Percentiles rank a stretch among this genome's conserved stretches.
Evolutionary conservation across 1,284 basidiomycete species (phyloP).

Genomic region (Boletus sp.): DNA sequence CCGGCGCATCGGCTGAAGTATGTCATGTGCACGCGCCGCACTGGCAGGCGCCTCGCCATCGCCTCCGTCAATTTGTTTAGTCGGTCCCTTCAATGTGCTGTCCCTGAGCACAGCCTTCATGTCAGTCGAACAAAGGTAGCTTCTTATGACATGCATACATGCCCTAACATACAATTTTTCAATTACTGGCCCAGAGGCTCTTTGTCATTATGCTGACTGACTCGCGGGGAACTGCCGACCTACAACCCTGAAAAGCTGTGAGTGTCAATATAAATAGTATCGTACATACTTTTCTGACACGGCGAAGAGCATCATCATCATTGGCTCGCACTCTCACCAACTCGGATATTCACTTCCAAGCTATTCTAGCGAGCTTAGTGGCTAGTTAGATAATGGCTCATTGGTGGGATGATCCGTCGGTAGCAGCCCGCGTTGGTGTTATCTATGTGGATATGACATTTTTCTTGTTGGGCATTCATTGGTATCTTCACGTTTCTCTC

Average conservation of each 20-base stretch:
- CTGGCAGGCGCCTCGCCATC: too few species aligned
- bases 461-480: constrained; percentile 20
- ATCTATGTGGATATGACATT: constrained; percentile 5
- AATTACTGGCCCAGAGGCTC: too few species aligned
- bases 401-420: constrained; percentile 16
- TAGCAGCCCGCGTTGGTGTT: neutral
- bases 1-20: too few species aligned
- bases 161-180: too few species aligned
- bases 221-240: too few species aligned
- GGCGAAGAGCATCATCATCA: neutral
- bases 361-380: neutral
- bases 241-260: neutral
- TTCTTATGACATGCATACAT: too few species aligned
- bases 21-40: too few species aligned
- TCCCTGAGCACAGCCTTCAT: too few species aligned
- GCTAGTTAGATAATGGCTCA: constrained; percentile 13
- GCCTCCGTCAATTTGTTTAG: too few species aligned
- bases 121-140: too few species aligned
- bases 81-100: too few species aligned
- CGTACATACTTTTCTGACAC: neutral
- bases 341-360: neutral
- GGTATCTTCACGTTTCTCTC: constrained; percentile 12
- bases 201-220: too few species aligned
- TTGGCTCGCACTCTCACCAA: neutral
- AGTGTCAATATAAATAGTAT: neutral